Conservation (phyloP, 345 rosid species). For the Trapa incisa region DNA sequence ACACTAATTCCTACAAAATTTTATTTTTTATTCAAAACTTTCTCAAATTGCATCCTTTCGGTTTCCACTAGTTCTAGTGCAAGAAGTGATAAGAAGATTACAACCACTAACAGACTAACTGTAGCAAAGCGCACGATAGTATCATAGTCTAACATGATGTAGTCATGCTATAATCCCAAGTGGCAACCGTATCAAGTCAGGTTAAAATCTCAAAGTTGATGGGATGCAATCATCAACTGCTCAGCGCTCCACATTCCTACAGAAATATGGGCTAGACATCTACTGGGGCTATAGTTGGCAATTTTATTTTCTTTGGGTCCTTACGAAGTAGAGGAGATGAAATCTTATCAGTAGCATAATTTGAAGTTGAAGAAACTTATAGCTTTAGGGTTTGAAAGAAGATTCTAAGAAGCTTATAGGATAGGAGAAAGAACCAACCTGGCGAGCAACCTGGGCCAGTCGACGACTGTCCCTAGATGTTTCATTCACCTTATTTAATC, state of each 20-base stretch:
- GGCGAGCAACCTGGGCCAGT: conserved; percentile 38
- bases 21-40: no score
- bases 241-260: background rate
- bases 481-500: conserved; percentile 21
- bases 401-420: background rate
- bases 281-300: no score
- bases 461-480: conserved; percentile 23
- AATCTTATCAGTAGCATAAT: no score
- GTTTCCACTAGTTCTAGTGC: background rate
- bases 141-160: background rate
- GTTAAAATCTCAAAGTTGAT: background rate
- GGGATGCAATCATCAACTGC: background rate
- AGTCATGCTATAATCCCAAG: background rate
- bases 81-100: no score
- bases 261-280: no score
- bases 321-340: no score
- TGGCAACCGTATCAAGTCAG: background rate
- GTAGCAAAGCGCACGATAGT: no score
- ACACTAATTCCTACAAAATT: no score
- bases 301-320: no score
- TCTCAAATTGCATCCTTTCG: background rate
- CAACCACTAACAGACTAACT: no score
- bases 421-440: conserved; percentile 23
- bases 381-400: background rate
- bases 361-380: no score